These are phyloP conservation scores for Coniferiporia weirii DNA, from an alignment of 1,284 basidiomycete species.

Conservation along the genomic window DNA sequence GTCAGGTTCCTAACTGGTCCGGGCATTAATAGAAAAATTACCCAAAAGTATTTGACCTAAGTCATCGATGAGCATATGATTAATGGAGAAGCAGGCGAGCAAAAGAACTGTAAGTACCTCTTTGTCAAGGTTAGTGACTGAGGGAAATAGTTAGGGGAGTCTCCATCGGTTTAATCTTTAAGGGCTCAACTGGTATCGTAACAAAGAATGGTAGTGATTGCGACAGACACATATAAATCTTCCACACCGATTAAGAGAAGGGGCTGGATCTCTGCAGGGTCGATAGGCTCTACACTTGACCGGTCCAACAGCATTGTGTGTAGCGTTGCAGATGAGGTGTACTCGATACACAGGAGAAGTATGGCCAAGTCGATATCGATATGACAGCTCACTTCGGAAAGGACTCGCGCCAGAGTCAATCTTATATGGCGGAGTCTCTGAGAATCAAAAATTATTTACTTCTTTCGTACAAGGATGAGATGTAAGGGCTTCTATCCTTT, in stretches of 20 bases:
- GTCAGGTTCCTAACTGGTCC: too few relatives aligned
- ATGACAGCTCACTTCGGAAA: too few relatives aligned
- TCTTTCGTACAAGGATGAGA: too few relatives aligned
- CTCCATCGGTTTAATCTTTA: neutral
- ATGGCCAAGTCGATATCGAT: too few relatives aligned
- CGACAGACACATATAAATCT: neutral
- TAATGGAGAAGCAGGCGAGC: neutral
- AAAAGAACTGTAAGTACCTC: neutral
- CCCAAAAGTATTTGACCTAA: conserved; percentile 5
- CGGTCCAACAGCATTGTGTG: conserved; percentile 15
- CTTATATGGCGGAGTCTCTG: too few relatives aligned
- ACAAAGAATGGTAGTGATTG: neutral
- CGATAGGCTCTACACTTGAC: neutral
- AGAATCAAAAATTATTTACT: too few relatives aligned
- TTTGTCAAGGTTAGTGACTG: conserved; percentile 4
- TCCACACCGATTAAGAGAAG: neutral
- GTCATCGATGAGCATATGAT: too few relatives aligned
- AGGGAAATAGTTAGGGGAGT: neutral
- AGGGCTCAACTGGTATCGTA: conserved; percentile 2
- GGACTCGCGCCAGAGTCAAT: too few relatives aligned
- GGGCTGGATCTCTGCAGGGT: neutral
- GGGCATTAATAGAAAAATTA: neutral
- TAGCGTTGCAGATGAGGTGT: too few relatives aligned
- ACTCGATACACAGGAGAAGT: too few relatives aligned
- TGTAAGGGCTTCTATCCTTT: too few relatives aligned